Evolutionary conservation across 768 basidiomycete species (phyloP).

Genomic region (Phaeotremella skinneri): DNA sequence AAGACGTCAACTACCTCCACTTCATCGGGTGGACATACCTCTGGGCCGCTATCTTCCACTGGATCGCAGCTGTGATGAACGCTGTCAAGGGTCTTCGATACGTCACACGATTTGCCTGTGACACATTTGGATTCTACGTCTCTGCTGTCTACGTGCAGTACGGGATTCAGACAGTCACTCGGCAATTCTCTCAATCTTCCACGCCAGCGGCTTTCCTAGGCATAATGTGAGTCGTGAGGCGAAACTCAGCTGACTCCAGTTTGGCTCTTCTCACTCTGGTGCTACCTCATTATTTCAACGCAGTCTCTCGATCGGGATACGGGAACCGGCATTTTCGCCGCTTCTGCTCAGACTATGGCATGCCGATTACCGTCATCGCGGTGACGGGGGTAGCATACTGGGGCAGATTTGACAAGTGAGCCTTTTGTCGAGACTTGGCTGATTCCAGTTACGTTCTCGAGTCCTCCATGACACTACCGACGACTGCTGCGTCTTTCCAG

Average conservation of each 20-base stretch:
- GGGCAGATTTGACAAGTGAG: conserved; percentile 64
- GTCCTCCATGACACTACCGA: conserved; percentile 61
- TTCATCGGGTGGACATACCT: conserved; percentile 92
- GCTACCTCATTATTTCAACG: conserved; percentile 69
- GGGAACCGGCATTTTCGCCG: conserved; percentile 72
- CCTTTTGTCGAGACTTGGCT: conserved; percentile 42
- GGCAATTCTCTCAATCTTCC: conserved; percentile 60
- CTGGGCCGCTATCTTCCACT: conserved; percentile 77
- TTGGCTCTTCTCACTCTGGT: conserved; percentile 75
- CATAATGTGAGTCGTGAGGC: conserved; percentile 39
- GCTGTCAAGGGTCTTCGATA: conserved; percentile 73
- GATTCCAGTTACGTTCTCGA: conserved; percentile 53
- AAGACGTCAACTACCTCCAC: conserved; percentile 60
- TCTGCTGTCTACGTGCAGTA: conserved; percentile 74
- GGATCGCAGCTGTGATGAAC: conserved; percentile 74
- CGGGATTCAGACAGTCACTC: conserved; percentile 76
- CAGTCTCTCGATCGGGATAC: conserved; percentile 62
- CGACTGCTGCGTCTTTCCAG: conserved; percentile 63
- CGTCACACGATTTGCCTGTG: conserved; percentile 85
- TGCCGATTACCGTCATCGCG: conserved; percentile 80
- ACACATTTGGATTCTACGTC: conserved; percentile 90
- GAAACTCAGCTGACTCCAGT: conserved; percentile 61
- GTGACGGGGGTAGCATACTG: conserved; percentile 78
- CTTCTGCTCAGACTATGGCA: conserved; percentile 82
- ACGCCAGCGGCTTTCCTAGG: conserved; percentile 41